Base-by-base conservation (phyloP, 2,329 filamentous ascomycete genomes). In the Ascochyta rabiei region DNA sequence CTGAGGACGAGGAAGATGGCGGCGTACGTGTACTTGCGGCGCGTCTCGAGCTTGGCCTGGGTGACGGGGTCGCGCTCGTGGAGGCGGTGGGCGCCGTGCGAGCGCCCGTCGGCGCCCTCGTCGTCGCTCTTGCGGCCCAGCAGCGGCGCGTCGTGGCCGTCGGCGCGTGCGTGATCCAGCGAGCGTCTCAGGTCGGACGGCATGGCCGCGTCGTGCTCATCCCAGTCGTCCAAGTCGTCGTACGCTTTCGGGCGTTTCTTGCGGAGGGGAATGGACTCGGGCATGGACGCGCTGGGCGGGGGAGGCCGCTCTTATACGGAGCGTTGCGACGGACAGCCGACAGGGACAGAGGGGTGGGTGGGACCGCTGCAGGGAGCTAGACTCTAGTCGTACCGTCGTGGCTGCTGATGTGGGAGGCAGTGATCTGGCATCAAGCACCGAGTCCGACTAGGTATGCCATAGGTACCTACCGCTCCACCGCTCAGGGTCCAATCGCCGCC, bases 21-120 rank as follows among this genome's bases (percentile, higher is more conserved):
- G 1, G 95, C 93, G 72, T 93, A 91, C 21, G 89, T 88, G 77
- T 99, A 98, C 76, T 91, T 91, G 71, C 86, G 89, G 70, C 85
- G 85, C 31, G 90, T 92, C 38, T 87, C 88, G 56, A 82, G 77
- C 61, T 84, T 83, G 16, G 86, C 83, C 63, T 84, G 81, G 31
- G 81, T 79, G 55, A 86, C 83, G n/a, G 91, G 90, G 70, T 89
- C 93, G 66, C 86, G 83, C 70, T 91, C 92, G 68, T 89, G 86
- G 77, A 96, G 87, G 12, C 88, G 88, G 38, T 61, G 58, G 9
- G 54, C 9, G 33, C 69, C 63, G 15, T 79, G 75, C 40, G 21
- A 5, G 73, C 69, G 26, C 60, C 74, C 57, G 75, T 76, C 62
- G 64, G 72, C 54, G 23, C 64, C 69, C 53, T 69, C 69, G 49